Conservation (phyloP, 2,329 filamentous ascomycete species). For the Chrysoporthe deuterocubensis region DNA sequence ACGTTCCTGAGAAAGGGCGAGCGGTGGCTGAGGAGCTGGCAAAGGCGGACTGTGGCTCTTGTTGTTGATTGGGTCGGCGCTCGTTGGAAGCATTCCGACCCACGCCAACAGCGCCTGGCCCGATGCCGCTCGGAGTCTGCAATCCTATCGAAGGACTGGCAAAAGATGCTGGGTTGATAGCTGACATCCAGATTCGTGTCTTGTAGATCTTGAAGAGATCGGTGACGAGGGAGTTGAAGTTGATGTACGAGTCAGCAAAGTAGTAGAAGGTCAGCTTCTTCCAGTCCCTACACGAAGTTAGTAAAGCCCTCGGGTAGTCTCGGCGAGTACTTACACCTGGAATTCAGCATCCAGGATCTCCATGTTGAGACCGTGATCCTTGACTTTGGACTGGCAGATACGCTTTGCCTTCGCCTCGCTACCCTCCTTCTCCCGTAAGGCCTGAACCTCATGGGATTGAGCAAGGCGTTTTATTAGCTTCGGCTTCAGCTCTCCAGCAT, state of each 20-base stretch:
- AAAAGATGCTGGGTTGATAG: conserved; percentile 96
- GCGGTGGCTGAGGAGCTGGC: conserved; percentile 42
- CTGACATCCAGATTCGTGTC: conserved; percentile 99
- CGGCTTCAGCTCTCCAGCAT: conserved; percentile 79
- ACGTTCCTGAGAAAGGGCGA: conserved; percentile 49
- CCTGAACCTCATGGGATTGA: conserved; percentile 86
- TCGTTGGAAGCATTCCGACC: conserved; percentile 51
- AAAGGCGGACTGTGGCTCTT: conserved; percentile 46
- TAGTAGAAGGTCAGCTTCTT: conserved; percentile 99
- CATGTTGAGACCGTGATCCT: conserved; percentile 94
- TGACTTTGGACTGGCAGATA: conserved; percentile 94
- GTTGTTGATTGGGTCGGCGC: conserved; percentile 53
- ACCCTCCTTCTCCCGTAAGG: conserved; percentile 91
- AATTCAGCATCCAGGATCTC: conserved; percentile 98
- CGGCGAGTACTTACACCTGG: conserved; percentile 78
- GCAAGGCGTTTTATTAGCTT: conserved; percentile 97
- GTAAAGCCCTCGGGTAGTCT: neutral
- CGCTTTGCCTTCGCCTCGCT: conserved; percentile 98
- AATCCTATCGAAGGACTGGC: conserved; percentile 76
- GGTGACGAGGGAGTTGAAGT: conserved; percentile 96
- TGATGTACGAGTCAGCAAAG: conserved; percentile 97
- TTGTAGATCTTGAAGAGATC: conserved; percentile 99
- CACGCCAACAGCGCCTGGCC: conserved; percentile 67
- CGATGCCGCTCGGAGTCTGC: conserved; percentile 69
- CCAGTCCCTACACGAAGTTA: conserved; percentile 73